Evolutionary conservation across 768 basidiomycete genomes (phyloP).

Genomic region (Lactarius tabidus): DNA sequence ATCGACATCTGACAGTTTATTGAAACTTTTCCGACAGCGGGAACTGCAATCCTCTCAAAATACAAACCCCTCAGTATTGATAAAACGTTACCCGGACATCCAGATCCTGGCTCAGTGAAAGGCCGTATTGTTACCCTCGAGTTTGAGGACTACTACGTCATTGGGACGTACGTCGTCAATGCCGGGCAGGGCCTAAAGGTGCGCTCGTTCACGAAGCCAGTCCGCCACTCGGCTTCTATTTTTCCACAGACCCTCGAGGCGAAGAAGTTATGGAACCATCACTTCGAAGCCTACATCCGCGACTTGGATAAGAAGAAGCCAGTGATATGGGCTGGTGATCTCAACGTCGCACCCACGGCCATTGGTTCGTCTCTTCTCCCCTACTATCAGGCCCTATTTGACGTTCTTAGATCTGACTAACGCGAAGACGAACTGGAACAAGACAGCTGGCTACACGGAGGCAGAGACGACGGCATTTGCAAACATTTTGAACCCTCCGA

Average conservation of each 20-base stretch:
- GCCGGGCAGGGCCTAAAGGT: conserved; percentile 70
- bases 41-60: conserved; percentile 79
- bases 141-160: conserved; percentile 61
- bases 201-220: background rate
- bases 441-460: conserved; percentile 80
- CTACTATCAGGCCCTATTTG: background rate
- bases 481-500: conserved; percentile 56
- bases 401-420: conserved; percentile 56
- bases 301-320: conserved; percentile 74
- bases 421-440: conserved; percentile 78
- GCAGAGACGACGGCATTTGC: conserved; percentile 74
- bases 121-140: conserved; percentile 83
- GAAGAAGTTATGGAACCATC: conserved; percentile 75
- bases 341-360: conserved; percentile 82
- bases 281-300: conserved; percentile 71
- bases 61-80: conserved; percentile 61
- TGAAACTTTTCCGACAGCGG: conserved; percentile 45
- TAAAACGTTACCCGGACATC: conserved; percentile 71
- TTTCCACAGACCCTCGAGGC: conserved; percentile 58
- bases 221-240: background rate
- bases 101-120: conserved; percentile 57
- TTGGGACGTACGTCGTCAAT: conserved; percentile 83
- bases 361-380: conserved; percentile 41
- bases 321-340: conserved; percentile 84
- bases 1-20: background rate